Base-by-base conservation (phyloP, 768 basidiomycete genomes). In the Xanthoconium purpureum region DNA sequence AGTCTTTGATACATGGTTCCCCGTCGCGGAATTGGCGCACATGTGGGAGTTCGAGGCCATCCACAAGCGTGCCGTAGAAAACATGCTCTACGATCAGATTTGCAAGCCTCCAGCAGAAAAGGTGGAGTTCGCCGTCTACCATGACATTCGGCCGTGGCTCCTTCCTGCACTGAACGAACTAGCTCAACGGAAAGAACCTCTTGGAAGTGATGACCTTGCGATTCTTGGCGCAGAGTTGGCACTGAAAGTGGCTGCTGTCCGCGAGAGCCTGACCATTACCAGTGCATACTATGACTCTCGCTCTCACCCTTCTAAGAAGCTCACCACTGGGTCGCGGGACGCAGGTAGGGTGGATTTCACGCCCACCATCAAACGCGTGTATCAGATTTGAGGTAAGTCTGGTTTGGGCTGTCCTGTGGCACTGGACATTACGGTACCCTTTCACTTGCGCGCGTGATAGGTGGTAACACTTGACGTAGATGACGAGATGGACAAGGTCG, bases 21-120 rank as follows among this genome's bases (percentile, higher is more conserved):
- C 73, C 0, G 69, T 75, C 20, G 60, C 76, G n/a, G 74, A 74
- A 57, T 62, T 79, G 20, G 63, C 78, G 7, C 71, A 61, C 7
- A 72, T 74, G 63, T 79, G 78, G 74, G 61, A 65, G 40, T 75
- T 75, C 48, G 56, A 64, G 18, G 47, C 55, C 14, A 47, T 77
- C 32, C 67, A 74, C 35, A 50, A 59, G 17, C 55, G 64, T 35
- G 74, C 74, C 6, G 63, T 75, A 15, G 15, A 67, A 6, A 53
- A 60, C 2, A 62, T 80, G 52, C 57, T 65, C 18, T 68, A 58
- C 53, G 14, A 17, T 10, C 33, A 35, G 12, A 30, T 56, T 12
- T 0, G 3, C 43, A 66, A 47, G 54, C 8, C 37, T 28, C n/a
- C 62, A 4, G 58, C 68, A 18, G 64, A 70, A 36, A 72, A 69